Evolutionary conservation across 2,329 filamentous ascomycete genomes (phyloP), one percentile per base, ranked within the genome.

Genomic region (Sclerotinia trifoliorum): DNA sequence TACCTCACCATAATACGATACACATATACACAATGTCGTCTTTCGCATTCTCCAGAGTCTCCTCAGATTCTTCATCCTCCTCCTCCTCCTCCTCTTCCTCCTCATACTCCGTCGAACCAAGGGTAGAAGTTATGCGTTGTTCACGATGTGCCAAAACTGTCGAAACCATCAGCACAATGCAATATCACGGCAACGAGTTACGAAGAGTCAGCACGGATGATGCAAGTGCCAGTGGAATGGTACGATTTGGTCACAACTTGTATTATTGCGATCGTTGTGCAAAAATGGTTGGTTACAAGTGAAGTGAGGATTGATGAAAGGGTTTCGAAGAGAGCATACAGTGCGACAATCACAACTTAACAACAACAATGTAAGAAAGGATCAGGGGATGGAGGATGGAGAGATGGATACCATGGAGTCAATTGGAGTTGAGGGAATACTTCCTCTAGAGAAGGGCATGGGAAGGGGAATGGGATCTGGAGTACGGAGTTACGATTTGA

Each of bases 221-320:
- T 77, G 80, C 83, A 62, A 80, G 79, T 72, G 80, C 84, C 55
- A 84, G 81, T 68, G 87, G 86, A 70, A 90, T 90, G 87, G 83
- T 90, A 19, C 83, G 84, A 74, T 86, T 89, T 70, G 86, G 86
- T 2, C 84, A 86, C 77, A 88, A 88, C 77, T 83, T 89, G 70
- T 89, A 89, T 80, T 89, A 90, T 78, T 89, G 87, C 79, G 81
- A 84, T 69, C 82, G 85, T 48, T 90, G 87, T 76, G 87, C 87
- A 69, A 85, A 83, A 75, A 85, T 87, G 77, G 85, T 87, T 44
- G 87, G 87, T 73, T 89, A 88, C 78, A 85, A 84, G 77, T 88
- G 83, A 84, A 74, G 54, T 35, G 54, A 55, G 44, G 49, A 26
- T 62, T 26, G 60, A 42, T 51, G 60, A 62, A 62, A 46, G 60